Base-by-base conservation (phyloP, 2,329 filamentous ascomycete genomes). In the Fusarium acutatum region DNA sequence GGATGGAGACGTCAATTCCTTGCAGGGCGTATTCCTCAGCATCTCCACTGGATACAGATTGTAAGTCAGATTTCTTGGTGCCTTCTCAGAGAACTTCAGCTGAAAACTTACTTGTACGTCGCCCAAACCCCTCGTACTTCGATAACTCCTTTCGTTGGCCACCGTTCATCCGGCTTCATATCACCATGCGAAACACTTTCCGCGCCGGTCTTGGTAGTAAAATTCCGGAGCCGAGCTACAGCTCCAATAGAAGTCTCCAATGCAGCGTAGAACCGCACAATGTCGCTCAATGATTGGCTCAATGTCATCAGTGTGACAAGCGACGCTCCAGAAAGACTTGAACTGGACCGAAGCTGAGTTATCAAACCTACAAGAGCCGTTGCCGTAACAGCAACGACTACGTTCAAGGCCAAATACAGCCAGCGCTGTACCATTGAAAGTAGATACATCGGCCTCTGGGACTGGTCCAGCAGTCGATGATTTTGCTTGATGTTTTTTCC, bases 41-140 rank as follows among this genome's bases (percentile, higher is more conserved):
- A 20, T 13, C 15, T 2, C 12, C 7, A 26, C 35, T 40, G 15
- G 2, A 30, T n/a, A 6, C 0, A 24, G 6, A 20, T 41, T n/a
- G 26, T 18, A 5, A 41, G 35, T 6, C 12, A 56, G 15, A 20
- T 6, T 13, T 24, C 12, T 8, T 7, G 7, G 6, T 18, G 17
- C 7, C 7, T 18, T n/a, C 3, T 17, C 20, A 15, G 11, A 38
- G 7, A 20, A 5, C 22, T 22, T n/a, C 7, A 6, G 15, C 22
- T 10, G 8, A 4, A 32, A 1, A 20, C 53, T 22, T 56, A 43
- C 53, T n/a, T 40, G 10, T 56, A 56, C 0, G 37, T n/a, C 17
- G 37, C 53, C 37, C 53, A 56, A 2, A 56, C 17, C 3, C 22
- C 9, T 3, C 12, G 22, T 1, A 34, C 28, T n/a, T 28, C 30